Evolutionary conservation across 495 filamentous ascomycete species (phyloP), one percentile per base, ranked within the genome.

Genomic region (Hyaloscypha bicolor): DNA sequence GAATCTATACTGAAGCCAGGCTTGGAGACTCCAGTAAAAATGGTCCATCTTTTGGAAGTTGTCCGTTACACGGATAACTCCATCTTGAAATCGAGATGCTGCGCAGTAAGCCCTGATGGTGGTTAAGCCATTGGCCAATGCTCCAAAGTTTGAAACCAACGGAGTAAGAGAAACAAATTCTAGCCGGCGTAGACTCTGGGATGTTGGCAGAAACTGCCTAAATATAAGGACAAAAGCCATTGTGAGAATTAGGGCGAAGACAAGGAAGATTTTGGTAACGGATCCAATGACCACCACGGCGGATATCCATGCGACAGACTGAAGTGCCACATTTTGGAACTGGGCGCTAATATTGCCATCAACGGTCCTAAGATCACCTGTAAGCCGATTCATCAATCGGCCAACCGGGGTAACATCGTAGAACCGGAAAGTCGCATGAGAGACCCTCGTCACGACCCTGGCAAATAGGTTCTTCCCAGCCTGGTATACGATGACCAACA

Each of bases 1-100:
- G 69, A 92, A 94, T 35, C 92, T 89, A 71, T 88, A 92, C 72
- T 86, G 87, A 9, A 96, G 81, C 92, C 92, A 96, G 31, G 86
- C 84, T 71, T 94, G 91, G 8, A 94, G 80, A 57, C 85, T 90
- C 92, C 92, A 96, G 78, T 93, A 96, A 78, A 96, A 93, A 76
- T 96, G 92, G 72, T 96, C 92, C 90, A 94, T 93, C 69, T 91
- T 93, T 75, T 94, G 92, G 76, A 96, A 96, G 3, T 84, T 84
- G 75, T 96, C 92, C 0, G 90, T 90, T 22, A 90, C 90, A 4
- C 81, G 80, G 52, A 96, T 90, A 64, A 93, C 89, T 29, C 87
- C 83, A 62, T 84, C 81, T 71, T 95, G 91, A 70, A 95, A 96
- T 56, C 88, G 87, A 16, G 81, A 76, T 70, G 93, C 87, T 6